A percentile compares a stretch with the other conserved stretches of the same genome.
phyloP scores from a whole-genome alignment of 805 yeast species.

The Ogataea glucozyma region DNA sequence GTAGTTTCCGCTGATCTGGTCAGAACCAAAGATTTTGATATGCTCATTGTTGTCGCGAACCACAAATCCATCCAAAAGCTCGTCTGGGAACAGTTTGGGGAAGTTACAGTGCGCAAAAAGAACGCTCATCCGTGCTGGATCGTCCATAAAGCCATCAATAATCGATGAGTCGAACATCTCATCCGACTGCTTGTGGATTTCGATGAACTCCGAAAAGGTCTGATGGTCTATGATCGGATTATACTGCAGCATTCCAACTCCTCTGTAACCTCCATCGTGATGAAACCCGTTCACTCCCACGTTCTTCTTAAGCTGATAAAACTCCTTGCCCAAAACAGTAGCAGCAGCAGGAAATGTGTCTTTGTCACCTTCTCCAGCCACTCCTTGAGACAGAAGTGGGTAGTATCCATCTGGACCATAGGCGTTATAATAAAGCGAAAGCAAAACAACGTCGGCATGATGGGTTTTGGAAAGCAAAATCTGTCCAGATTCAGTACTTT shows the following conservation, averaged over 20 bases:
- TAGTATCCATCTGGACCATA: slow-evolving; percentile 63
- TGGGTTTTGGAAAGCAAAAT: slow-evolving; percentile 54
- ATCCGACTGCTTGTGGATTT: slow-evolving; percentile 20
- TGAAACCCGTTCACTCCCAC: slow-evolving; percentile 49
- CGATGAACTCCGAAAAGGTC: slow-evolving; percentile 22
- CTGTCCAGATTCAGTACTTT: slow-evolving; percentile 68
- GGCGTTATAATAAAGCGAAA: slow-evolving; percentile 59
- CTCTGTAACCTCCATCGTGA: slow-evolving; percentile 37
- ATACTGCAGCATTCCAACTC: slow-evolving; percentile 51
- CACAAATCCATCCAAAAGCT: slow-evolving; percentile 32
- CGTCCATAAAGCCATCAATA: slow-evolving; percentile 24
- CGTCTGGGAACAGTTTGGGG: slow-evolving; percentile 51
- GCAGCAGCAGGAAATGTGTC: slow-evolving; percentile 78
- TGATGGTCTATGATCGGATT: slow-evolving; percentile 44
- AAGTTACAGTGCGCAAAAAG: slow-evolving; percentile 44
- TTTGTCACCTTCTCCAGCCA: slow-evolving; percentile 80
- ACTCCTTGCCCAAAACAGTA: slow-evolving; percentile 45
- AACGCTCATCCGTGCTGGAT: slow-evolving; percentile 17
- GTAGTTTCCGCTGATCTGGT: slow-evolving; percentile 18
- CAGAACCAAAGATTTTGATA: slow-evolving; percentile 15
- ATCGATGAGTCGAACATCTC: slow-evolving; percentile 17
- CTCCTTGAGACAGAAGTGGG: slow-evolving; percentile 57
- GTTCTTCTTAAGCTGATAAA: slow-evolving; percentile 55
- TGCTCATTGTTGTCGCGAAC: slow-evolving; percentile 15
- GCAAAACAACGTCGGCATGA: slow-evolving; percentile 54